Percentiles rank a stretch among this genome's conserved stretches.
phyloP scores from a whole-genome alignment of 2,329 filamentous ascomycete genomes.

The Macrophomina pseudophaseolina region DNA sequence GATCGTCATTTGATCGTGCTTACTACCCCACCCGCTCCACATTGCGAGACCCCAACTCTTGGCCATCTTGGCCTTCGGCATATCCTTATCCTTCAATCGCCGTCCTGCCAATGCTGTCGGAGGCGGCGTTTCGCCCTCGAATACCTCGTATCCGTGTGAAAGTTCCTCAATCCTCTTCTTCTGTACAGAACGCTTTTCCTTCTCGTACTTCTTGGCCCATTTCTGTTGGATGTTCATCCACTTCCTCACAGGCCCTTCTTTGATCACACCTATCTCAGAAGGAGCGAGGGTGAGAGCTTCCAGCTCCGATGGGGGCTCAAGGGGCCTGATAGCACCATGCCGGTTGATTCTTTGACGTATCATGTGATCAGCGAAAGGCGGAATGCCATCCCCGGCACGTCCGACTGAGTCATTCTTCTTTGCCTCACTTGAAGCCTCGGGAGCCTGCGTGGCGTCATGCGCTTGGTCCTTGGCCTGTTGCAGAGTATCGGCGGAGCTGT shows the following conservation, averaged over 20 bases:
- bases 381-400: slow-evolving; percentile 84
- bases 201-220: slow-evolving; percentile 76
- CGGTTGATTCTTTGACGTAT: slow-evolving; percentile 85
- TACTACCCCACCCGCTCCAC: slow-evolving; percentile 88
- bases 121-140: slow-evolving; percentile 76
- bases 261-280: slow-evolving; percentile 76
- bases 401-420: slow-evolving; percentile 59
- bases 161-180: slow-evolving; percentile 76
- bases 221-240: slow-evolving; percentile 78
- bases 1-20: slow-evolving; percentile 80
- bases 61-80: slow-evolving; percentile 59
- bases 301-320: slow-evolving; percentile 69
- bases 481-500: slow-evolving; percentile 30
- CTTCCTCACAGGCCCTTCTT: slow-evolving; percentile 76
- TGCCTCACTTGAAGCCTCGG: background rate
- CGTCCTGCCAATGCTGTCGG: slow-evolving; percentile 81
- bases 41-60: slow-evolving; percentile 78
- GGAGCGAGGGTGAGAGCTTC: slow-evolving; percentile 68
- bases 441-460: background rate
- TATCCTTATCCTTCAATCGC: slow-evolving; percentile 56
- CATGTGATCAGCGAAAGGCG: slow-evolving; percentile 83
- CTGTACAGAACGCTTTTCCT: slow-evolving; percentile 72
- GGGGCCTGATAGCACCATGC: slow-evolving; percentile 73
- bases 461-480: slow-evolving; percentile 1
- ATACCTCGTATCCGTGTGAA: slow-evolving; percentile 67